A percentile compares a stretch with the other conserved stretches of the same genome.
These are phyloP conservation scores for Cadophora malorum DNA, from an alignment of 2,329 filamentous ascomycete genomes.

Conservation along the genomic window DNA sequence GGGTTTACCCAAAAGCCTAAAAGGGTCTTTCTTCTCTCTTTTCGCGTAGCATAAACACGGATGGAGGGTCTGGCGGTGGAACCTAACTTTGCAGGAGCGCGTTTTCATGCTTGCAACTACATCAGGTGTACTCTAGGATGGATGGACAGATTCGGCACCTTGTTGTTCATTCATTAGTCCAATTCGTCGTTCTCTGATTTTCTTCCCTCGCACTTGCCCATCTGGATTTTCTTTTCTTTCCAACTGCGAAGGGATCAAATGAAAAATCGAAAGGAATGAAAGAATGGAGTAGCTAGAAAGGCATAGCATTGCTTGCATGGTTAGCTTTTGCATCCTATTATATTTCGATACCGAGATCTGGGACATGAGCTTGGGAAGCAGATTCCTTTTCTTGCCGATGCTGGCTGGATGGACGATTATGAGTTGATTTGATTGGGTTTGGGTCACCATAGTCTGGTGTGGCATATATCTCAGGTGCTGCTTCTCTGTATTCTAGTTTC, in stretches of 20 bases:
- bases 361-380: not conserved
- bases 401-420: not conserved
- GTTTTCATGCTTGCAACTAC: slow-evolving; percentile 4
- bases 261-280: not conserved
- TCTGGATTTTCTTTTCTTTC: not conserved
- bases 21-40: not conserved
- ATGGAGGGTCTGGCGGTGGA: slow-evolving; percentile 9
- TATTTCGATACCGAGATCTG: not conserved
- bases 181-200: not conserved
- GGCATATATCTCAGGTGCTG: not conserved
- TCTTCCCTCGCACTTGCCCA: not conserved
- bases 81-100: slow-evolving; percentile 6
- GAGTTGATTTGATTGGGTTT: not conserved
- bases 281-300: slow-evolving; percentile 6
- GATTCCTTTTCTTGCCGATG: not conserved
- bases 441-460: not conserved
- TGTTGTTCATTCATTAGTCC: not conserved
- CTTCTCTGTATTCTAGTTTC: slow-evolving; percentile 24
- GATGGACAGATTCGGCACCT: not conserved
- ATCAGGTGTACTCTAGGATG: slow-evolving; percentile 12
- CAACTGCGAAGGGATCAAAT: not conserved
- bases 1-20: not conserved
- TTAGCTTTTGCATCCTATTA: slow-evolving; percentile 10
- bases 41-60: slow-evolving; percentile 9
- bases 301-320: slow-evolving; percentile 2